Evolutionary conservation across 2,329 filamentous ascomycete genomes (phyloP).

Genomic region (Akanthomyces muscarius): DNA sequence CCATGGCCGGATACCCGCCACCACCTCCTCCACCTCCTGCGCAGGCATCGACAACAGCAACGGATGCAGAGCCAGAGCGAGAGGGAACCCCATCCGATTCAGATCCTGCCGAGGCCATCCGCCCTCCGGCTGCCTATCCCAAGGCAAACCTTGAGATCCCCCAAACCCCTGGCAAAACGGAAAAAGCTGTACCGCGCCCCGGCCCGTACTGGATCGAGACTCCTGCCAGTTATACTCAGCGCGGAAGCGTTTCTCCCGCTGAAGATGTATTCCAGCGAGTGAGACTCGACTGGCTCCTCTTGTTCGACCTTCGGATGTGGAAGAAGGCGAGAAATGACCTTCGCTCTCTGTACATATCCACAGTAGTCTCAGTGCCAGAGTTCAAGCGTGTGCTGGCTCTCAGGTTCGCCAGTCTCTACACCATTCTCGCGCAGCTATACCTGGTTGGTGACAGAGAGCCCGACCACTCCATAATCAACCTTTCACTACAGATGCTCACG

Average conservation of each 20-base stretch:
- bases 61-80: slow-evolving; percentile 43
- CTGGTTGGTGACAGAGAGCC: slow-evolving; percentile 94
- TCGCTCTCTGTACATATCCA: slow-evolving; percentile 91
- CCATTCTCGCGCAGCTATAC: slow-evolving; percentile 87
- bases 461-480: slow-evolving; percentile 96
- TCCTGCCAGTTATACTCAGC: slow-evolving; percentile 63
- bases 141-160: slow-evolving; percentile 71
- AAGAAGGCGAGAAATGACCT: slow-evolving; percentile 90
- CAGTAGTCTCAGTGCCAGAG: slow-evolving; percentile 88
- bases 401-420: slow-evolving; percentile 93
- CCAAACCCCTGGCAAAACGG: slow-evolving; percentile 65
- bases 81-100: slow-evolving; percentile 69
- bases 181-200: slow-evolving; percentile 53
- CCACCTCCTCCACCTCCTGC: slow-evolving; percentile 59
- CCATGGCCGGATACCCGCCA: slow-evolving; percentile 68
- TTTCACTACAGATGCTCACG: slow-evolving; percentile 93
- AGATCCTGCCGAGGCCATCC: slow-evolving; percentile 62
- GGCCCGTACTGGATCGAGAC: slow-evolving; percentile 84
- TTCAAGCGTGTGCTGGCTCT: slow-evolving; percentile 93
- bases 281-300: slow-evolving; percentile 86
- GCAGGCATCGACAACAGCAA: slow-evolving; percentile 39
- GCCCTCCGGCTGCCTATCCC: slow-evolving; percentile 56
- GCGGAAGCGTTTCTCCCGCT: slow-evolving; percentile 61
- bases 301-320: slow-evolving; percentile 95
- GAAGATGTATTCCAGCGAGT: slow-evolving; percentile 89